Evolutionary conservation across 2,329 filamentous ascomycete genomes (phyloP).

Genomic region (Curvularia sp.): DNA sequence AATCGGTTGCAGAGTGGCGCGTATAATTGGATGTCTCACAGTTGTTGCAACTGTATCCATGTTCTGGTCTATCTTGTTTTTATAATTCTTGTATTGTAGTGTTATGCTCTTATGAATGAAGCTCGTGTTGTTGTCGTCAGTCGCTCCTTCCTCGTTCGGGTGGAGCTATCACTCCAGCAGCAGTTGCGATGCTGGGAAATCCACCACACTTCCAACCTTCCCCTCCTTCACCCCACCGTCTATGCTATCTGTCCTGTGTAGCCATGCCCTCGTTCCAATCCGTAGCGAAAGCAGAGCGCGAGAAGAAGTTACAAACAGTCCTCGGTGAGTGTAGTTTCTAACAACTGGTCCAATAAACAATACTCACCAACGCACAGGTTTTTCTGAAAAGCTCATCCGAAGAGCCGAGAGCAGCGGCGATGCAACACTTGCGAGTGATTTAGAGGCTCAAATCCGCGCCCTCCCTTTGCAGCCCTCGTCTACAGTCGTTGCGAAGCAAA

Average conservation of each 20-base stretch:
- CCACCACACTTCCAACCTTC: neutral
- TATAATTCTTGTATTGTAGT: slow-evolving; percentile 5
- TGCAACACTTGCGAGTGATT: slow-evolving; percentile 36
- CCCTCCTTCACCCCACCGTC: neutral
- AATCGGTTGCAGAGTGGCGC: neutral
- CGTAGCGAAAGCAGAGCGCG: slow-evolving; percentile 40
- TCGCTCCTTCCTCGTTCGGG: slow-evolving; percentile 8
- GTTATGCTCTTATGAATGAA: neutral
- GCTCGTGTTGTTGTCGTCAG: neutral
- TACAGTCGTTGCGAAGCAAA: slow-evolving; percentile 45
- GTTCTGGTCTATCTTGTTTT: neutral
- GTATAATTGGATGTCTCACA: neutral
- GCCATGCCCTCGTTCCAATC: slow-evolving; percentile 36
- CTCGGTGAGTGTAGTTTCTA: slow-evolving; percentile 32
- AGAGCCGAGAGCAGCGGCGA: slow-evolving; percentile 32
- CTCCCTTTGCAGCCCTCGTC: slow-evolving; percentile 41
- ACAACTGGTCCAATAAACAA: neutral
- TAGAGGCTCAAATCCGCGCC: slow-evolving; percentile 54
- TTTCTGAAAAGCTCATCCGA: slow-evolving; percentile 38
- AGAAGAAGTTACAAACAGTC: slow-evolving; percentile 45
- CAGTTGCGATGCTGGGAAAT: neutral
- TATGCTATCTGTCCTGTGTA: neutral
- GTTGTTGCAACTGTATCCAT: slow-evolving; percentile 4
- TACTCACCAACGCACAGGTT: slow-evolving; percentile 37
- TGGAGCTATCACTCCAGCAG: neutral